These are phyloP conservation scores for Aspergillus pseudonomiae DNA, from an alignment of 2,329 filamentous ascomycete species.

Conservation along the genomic window DNA sequence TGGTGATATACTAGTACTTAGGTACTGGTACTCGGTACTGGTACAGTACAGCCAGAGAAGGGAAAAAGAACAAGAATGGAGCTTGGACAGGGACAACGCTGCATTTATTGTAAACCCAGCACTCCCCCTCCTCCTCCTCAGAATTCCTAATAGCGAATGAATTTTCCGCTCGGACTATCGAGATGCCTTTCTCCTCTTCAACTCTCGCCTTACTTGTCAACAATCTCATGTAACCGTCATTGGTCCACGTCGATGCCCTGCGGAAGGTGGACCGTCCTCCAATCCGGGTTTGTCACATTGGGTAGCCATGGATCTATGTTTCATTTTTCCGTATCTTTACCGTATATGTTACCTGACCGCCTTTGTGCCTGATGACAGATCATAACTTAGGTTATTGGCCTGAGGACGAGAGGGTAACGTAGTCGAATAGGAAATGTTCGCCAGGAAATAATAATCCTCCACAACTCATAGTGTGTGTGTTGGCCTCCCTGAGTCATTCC, in stretches of 20 bases:
- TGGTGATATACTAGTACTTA: not conserved
- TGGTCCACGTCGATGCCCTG: slow-evolving; percentile 25
- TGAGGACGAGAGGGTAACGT: slow-evolving; percentile 1
- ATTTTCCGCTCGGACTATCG: not conserved
- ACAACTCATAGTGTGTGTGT: slow-evolving; percentile 7
- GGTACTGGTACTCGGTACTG: not conserved
- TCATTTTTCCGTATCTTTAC: not conserved
- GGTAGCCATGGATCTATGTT: not conserved
- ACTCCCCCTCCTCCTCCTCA: not conserved
- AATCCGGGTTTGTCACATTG: not conserved
- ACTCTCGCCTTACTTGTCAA: slow-evolving; percentile 12
- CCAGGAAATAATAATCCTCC: not conserved
- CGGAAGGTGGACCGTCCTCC: slow-evolving; percentile 14
- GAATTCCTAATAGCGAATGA: not conserved
- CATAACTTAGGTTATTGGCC: slow-evolving; percentile 7
- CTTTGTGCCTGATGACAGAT: slow-evolving; percentile 17
- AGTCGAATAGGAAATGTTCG: not conserved
- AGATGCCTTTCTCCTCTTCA: not conserved
- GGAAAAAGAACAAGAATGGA: not conserved
- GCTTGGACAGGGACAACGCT: not conserved
- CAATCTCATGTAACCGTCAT: slow-evolving; percentile 12
- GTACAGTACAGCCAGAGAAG: not conserved
- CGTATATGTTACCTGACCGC: slow-evolving; percentile 13
- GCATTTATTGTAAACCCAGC: slow-evolving; percentile 9
- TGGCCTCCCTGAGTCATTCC: not conserved